Evolutionary conservation across 768 basidiomycete genomes (phyloP), one percentile per base, ranked within the genome.

Genomic region (Leccinum uliginosum): DNA sequence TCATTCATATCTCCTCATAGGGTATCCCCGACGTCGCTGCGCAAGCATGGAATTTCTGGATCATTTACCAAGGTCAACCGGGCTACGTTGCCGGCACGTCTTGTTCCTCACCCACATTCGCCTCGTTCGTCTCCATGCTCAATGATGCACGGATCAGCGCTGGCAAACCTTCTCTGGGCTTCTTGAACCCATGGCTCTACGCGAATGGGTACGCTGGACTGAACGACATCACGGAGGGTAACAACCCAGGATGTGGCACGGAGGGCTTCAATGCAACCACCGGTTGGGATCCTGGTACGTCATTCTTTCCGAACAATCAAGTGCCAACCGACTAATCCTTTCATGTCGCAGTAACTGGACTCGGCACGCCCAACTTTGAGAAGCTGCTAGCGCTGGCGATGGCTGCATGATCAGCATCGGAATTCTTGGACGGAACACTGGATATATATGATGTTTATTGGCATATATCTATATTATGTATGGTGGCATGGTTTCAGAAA

Each of bases 21-120:
- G 87, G 73, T 8, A 75, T 77, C 62, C 88, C 87, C 9, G 88
- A 90, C 60, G 85, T 89, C 32, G 73, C 86, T 0, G 85, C 87
- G 0, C 85, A 85, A 65, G 75, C 77, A 0, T 65, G 67, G 45
- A 66, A 71, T 32, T 88, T 81, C 76, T 68, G 72, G 14, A 76
- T 87, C 44, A 76, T 76, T 67, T 69, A 77, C 50, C 53, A 64
- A 24, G 83, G 83, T 3, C 19, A 51, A 7, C 29, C 71, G 12
- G 58, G 57, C n/a, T 65, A 69, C 2, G 76, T 83, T 54, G 79
- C 74, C 1, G 89, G 89, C 30, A 91, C 89, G 2, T 87, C 86
- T 12, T 84, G 84, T 1, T 65, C 86, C 2, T 65, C 84, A 8
- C 88, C 87, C 0, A 76, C 85, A 0, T 85, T 91, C 56, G 78